Percentiles rank a stretch among this genome's conserved stretches.
Evolutionary conservation across 257 asterid genomes (phyloP).

Genomic region (Solanum ossicruentum): DNA sequence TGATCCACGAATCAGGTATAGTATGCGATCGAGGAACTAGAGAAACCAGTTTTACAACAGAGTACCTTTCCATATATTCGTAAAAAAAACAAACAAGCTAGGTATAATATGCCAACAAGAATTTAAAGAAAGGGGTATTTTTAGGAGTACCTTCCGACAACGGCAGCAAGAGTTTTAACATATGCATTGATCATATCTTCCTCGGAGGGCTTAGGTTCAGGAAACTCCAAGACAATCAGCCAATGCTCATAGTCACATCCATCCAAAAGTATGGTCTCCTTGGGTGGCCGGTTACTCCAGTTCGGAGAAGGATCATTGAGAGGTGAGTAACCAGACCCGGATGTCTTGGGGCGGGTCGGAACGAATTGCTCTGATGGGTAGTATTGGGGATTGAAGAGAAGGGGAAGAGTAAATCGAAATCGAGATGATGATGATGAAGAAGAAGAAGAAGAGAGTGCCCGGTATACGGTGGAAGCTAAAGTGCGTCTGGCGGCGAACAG

Average conservation of each 20-base stretch:
- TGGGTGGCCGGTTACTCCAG: conserved; percentile 97
- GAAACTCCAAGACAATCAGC: conserved; percentile 81
- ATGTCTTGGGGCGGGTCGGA: conserved; percentile 42
- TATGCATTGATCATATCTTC: conserved; percentile 68
- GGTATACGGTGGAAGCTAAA: conserved; percentile 36
- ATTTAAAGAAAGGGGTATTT: neutral
- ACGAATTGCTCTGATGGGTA: neutral
- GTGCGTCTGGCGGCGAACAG: conserved; percentile 54
- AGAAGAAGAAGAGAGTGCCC: conserved; percentile 20
- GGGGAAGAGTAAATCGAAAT: conserved; percentile 27
- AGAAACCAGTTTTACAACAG: neutral
- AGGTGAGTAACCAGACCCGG: conserved; percentile 76
- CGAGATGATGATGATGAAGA: conserved; percentile 27
- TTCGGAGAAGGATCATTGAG: conserved; percentile 90
- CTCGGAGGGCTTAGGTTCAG: conserved; percentile 58
- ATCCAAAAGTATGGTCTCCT: conserved; percentile 77
- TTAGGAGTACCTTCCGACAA: conserved; percentile 57
- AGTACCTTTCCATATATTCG: neutral
- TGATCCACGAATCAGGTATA: neutral
- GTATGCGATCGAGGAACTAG: neutral
- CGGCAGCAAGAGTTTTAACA: conserved; percentile 76
- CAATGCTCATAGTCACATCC: conserved; percentile 98
- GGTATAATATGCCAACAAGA: neutral
- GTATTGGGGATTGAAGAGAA: conserved; percentile 14
- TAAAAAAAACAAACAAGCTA: neutral